These are phyloP conservation scores for Sporothrix pseudoabietina DNA, from an alignment of 2,329 filamentous ascomycete genomes.

Conservation along the genomic window DNA sequence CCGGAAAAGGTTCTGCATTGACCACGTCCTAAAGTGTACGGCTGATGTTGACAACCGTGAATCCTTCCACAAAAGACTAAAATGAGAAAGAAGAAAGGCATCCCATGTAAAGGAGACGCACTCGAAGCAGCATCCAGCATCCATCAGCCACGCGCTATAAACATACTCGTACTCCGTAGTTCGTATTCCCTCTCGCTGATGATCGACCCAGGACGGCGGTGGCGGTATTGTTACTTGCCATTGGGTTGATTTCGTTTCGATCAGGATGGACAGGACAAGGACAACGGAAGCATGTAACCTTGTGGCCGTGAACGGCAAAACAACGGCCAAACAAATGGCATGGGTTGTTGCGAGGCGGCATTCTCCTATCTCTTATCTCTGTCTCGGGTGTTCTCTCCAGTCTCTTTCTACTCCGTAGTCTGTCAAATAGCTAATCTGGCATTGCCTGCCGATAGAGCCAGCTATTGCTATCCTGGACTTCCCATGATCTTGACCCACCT, in stretches of 20 bases:
- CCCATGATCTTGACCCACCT: no score
- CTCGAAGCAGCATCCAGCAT: not conserved
- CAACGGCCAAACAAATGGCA: no score
- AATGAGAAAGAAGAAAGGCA: not conserved
- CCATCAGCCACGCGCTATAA: not conserved
- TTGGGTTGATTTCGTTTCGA: not conserved
- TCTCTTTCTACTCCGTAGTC: not conserved
- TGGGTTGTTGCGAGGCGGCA: not conserved
- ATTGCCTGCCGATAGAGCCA: no score
- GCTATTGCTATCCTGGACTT: no score
- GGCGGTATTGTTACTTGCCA: not conserved
- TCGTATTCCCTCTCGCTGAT: not conserved
- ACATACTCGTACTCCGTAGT: not conserved
- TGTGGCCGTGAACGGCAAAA: not conserved
- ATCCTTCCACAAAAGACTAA: not conserved
- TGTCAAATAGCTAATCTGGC: not conserved
- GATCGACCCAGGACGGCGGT: slow-evolving; percentile 12
- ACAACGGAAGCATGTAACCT: slow-evolving; percentile 16
- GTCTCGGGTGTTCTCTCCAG: not conserved
- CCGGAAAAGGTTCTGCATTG: not conserved
- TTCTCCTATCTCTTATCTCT: not conserved
- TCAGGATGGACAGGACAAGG: not conserved
- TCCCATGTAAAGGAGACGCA: not conserved
- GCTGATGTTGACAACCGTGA: not conserved
- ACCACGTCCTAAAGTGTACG: not conserved